Evolutionary conservation across 2,329 filamentous ascomycete genomes (phyloP), one percentile per base, ranked within the genome.

Genomic region (Stemphylium vesicarium): DNA sequence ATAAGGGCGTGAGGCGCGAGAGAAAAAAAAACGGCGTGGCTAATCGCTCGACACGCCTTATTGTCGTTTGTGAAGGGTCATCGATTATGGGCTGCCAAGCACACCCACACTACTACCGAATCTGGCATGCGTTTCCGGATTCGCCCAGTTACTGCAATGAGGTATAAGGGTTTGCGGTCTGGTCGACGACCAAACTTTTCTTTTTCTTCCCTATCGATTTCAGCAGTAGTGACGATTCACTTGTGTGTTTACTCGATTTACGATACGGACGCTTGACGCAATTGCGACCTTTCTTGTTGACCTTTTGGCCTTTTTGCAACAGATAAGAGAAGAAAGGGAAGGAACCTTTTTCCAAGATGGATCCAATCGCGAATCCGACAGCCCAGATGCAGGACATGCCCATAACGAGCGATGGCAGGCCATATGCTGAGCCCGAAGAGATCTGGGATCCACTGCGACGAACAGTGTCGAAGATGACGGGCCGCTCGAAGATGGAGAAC

Each of bases 301-400:
- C 8, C 31, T 12, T 29, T 15, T 4, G 20, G 29, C 4, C 31
- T 46, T 26, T 51, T 5, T 4, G 22, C 11, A n/a, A 18, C 4
- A 8, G n/a, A 39, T 46, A 39, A 31, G 20, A 31, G 26, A n/a
- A 6, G 2, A 16, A 11, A 16, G 9, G 10, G 9, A 29, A 24
- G 22, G 22, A 6, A 24, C 2, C 9, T 20, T 42, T 4, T 2
- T 15, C 22, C 35, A 54, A 53, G 3, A 74, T 74, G 70, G 70
- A 73, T 57, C 60, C 66, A 29, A 56, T 59, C 31, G 59, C 69
- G 16, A 71, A 70, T 11, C 62, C 70, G 22, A 59, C 59, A 2
- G 68, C 68, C 12, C 64, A 68, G 29, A 37, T 66, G 42, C 69
- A 68, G 35, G 57, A 61, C 20, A 57, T 65, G 45, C 60, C 66